Conservation (phyloP, 805 yeast genomes). For the Suhomyces sp. region DNA sequence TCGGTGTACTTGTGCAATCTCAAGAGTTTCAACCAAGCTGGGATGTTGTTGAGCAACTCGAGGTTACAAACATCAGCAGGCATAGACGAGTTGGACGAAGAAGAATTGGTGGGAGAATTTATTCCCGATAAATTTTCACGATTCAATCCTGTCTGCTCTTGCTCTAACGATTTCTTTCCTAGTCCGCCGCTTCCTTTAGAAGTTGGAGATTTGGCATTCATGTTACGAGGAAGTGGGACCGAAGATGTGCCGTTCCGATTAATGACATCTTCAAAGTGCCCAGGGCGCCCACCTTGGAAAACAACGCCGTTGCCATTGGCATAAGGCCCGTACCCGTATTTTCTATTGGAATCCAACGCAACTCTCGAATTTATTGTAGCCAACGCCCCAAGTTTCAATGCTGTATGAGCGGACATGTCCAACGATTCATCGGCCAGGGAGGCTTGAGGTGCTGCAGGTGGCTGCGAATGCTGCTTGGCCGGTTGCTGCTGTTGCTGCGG, state of each 20-base stretch:
- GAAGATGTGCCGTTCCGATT: conserved; percentile 35
- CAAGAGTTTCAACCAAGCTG: conserved; percentile 87
- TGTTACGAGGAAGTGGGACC: conserved; percentile 26
- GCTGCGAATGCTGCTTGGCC: conserved; percentile 9
- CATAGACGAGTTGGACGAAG: conserved; percentile 27
- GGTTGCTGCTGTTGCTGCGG: conserved; percentile 10
- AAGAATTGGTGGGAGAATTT: conserved; percentile 6
- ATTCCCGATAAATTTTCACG: conserved; percentile 12
- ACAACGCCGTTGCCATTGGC: conserved; percentile 1
- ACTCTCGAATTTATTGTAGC: conserved; percentile 61
- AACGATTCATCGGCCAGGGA: conserved; percentile 18
- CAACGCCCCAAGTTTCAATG: conserved; percentile 63
- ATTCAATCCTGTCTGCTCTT: background rate
- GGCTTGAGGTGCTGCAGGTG: conserved; percentile 1
- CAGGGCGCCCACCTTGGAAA: conserved; percentile 7
- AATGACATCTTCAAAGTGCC: conserved; percentile 31
- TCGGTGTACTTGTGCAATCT: conserved; percentile 93
- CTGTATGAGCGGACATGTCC: conserved; percentile 34
- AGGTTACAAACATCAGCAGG: conserved; percentile 39
- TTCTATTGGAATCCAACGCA: conserved; percentile 42
- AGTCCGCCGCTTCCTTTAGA: background rate
- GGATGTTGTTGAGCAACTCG: conserved; percentile 68
- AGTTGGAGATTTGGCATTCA: conserved; percentile 9
- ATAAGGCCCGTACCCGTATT: conserved; percentile 13
- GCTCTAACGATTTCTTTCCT: conserved; percentile 1